These are phyloP conservation scores for Plasmodium sp. DNA, from an alignment of 169 alveolate species.

Conservation along the genomic window DNA sequence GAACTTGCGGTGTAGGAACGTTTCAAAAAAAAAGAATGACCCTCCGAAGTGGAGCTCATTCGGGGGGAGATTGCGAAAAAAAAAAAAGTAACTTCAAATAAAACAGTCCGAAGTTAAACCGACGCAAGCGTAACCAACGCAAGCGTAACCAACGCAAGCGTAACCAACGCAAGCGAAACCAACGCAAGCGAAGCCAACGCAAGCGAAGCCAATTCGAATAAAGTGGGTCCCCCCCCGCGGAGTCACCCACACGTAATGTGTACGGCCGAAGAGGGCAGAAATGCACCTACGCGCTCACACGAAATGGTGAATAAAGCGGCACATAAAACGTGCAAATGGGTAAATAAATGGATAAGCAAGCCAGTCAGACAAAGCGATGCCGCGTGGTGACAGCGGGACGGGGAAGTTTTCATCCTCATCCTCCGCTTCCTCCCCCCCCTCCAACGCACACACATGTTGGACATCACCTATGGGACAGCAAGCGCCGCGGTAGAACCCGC, in stretches of 20 bases:
- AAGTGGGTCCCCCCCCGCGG: not conserved
- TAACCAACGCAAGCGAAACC: too few relatives aligned
- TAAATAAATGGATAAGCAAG: not conserved
- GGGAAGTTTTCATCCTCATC: not conserved
- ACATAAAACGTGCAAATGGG: not conserved
- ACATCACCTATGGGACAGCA: not conserved
- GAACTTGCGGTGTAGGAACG: not conserved
- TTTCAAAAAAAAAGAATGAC: not conserved
- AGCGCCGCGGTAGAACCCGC: not conserved
- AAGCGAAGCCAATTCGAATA: not conserved
- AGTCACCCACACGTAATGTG: not conserved
- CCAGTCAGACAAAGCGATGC: not conserved
- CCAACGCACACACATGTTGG: not conserved
- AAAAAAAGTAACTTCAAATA: not conserved
- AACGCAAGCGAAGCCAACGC: too few relatives aligned
- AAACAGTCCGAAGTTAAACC: not conserved
- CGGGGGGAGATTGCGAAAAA: not conserved
- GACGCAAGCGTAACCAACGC: too few relatives aligned
- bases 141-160: too few relatives aligned
- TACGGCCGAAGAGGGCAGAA: not conserved
- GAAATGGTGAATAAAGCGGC: not conserved
- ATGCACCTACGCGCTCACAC: not conserved
- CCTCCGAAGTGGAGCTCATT: not conserved
- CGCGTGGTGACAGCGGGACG: not conserved
- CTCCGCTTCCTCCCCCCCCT: not conserved